A percentile compares a stretch with the other conserved stretches of the same genome.
These are phyloP conservation scores for Maudiozyma turicensis DNA, from an alignment of 805 yeast species.

Conservation along the genomic window DNA sequence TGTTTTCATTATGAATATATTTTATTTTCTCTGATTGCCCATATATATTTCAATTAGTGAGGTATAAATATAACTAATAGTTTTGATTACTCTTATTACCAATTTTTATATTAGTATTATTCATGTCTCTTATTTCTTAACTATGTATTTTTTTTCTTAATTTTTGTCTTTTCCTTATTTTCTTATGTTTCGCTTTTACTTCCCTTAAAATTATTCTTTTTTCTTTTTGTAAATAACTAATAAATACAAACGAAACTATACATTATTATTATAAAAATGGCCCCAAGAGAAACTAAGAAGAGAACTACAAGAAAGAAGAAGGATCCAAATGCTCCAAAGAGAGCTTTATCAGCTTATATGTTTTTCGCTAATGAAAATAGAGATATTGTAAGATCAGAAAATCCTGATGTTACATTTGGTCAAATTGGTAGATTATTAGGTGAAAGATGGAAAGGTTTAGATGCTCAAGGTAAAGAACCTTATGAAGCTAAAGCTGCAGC, in stretches of 20 bases:
- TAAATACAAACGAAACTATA: background rate
- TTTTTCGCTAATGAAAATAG: constrained; percentile 97
- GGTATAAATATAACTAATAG: background rate
- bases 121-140: background rate
- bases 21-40: no score
- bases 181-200: background rate
- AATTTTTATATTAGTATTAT: background rate
- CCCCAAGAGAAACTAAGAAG: constrained; percentile 25
- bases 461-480: constrained; percentile 74
- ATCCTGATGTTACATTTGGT: constrained; percentile 93
- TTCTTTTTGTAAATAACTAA: no score
- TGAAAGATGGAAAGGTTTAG: constrained; percentile 90
- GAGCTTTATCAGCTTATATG: constrained; percentile 97
- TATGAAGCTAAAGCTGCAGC: constrained; percentile 89
- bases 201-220: background rate
- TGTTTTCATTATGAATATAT: no score
- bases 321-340: constrained; percentile 98
- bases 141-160: background rate
- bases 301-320: constrained; percentile 38
- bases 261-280: background rate
- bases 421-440: constrained; percentile 93
- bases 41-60: background rate
- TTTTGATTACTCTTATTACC: background rate
- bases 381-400: constrained; percentile 89
- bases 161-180: no score